These are phyloP conservation scores for Aspergillus pseudoglaucus DNA, from an alignment of 2,329 filamentous ascomycete species.

Conservation along the genomic window DNA sequence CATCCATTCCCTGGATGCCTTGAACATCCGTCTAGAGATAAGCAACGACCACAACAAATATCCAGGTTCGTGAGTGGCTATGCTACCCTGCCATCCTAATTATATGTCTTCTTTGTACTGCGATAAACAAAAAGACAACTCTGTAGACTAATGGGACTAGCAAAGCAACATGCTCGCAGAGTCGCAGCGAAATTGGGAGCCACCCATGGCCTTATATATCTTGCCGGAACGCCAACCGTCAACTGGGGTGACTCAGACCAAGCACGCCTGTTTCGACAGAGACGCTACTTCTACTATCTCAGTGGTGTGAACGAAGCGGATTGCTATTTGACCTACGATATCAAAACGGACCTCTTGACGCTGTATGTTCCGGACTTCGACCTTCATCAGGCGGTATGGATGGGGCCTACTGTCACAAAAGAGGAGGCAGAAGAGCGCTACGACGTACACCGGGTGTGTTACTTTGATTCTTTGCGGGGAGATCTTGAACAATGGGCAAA, in stretches of 20 bases:
- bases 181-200: slow-evolving; percentile 39
- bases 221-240: slow-evolving; percentile 46
- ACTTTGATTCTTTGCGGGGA: slow-evolving; percentile 43
- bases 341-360: slow-evolving; percentile 55
- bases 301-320: slow-evolving; percentile 50
- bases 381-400: slow-evolving; percentile 40
- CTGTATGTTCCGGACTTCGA: slow-evolving; percentile 69
- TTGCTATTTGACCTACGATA: slow-evolving; percentile 53
- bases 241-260: slow-evolving; percentile 56
- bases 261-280: slow-evolving; percentile 50
- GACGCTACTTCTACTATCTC: slow-evolving; percentile 58
- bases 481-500: slow-evolving; percentile 43
- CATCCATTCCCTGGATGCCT: slow-evolving; percentile 21
- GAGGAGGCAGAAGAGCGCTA: slow-evolving; percentile 56
- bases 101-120: not conserved
- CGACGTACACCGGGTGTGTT: slow-evolving; percentile 66
- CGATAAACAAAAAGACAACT: not conserved
- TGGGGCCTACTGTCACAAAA: slow-evolving; percentile 34
- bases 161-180: slow-evolving; percentile 45
- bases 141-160: slow-evolving; percentile 20
- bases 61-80: slow-evolving; percentile 26
- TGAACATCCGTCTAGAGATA: slow-evolving; percentile 25
- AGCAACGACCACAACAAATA: slow-evolving; percentile 33
- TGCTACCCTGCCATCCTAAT: slow-evolving; percentile 2
- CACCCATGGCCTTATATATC: slow-evolving; percentile 49